phyloP scores from a whole-genome alignment of 371 early-diverging fungal species.

The Mucor plumbeus region DNA sequence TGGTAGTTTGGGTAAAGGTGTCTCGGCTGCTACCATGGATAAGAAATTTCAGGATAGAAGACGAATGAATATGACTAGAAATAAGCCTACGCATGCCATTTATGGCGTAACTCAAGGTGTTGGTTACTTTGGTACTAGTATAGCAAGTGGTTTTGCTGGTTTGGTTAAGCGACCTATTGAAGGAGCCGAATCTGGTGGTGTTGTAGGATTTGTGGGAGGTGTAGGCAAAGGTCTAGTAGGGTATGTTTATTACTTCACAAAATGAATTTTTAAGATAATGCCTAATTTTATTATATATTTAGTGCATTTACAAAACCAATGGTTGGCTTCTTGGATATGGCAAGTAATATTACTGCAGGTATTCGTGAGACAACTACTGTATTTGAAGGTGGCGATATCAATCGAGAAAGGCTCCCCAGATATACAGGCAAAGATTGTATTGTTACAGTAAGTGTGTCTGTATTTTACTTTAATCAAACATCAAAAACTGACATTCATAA shows the following conservation, averaged over 20 bases:
- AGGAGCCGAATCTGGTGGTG: slow-evolving; percentile 85
- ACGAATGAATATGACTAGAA: slow-evolving; percentile 70
- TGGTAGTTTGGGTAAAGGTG: slow-evolving; percentile 86
- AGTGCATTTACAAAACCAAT: slow-evolving; percentile 88
- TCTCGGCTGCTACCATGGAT: slow-evolving; percentile 89
- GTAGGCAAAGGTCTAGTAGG: slow-evolving; percentile 87
- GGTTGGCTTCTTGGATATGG: slow-evolving; percentile 87
- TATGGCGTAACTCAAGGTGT: slow-evolving; percentile 85
- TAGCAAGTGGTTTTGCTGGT: slow-evolving; percentile 84
- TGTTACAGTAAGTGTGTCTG: slow-evolving; percentile 47
- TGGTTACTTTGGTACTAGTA: slow-evolving; percentile 72
- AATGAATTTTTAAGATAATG: not conserved
- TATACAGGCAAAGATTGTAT: slow-evolving; percentile 86
- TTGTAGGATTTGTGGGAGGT: slow-evolving; percentile 86
- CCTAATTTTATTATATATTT: not conserved
- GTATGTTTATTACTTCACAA: slow-evolving; percentile 13
- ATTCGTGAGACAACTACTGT: slow-evolving; percentile 96
- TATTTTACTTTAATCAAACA: not conserved
- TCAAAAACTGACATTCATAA: not conserved
- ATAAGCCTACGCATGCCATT: slow-evolving; percentile 84
- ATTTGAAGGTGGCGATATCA: slow-evolving; percentile 77
- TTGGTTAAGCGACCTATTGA: slow-evolving; percentile 83
- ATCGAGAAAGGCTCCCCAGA: slow-evolving; percentile 87
- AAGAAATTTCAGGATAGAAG: slow-evolving; percentile 79
- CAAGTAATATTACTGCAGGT: slow-evolving; percentile 80